A percentile compares a stretch with the other conserved stretches of the same genome.
Evolutionary conservation across 2,329 filamentous ascomycete genomes (phyloP).

Genomic region (Colletotrichum tropicicola): DNA sequence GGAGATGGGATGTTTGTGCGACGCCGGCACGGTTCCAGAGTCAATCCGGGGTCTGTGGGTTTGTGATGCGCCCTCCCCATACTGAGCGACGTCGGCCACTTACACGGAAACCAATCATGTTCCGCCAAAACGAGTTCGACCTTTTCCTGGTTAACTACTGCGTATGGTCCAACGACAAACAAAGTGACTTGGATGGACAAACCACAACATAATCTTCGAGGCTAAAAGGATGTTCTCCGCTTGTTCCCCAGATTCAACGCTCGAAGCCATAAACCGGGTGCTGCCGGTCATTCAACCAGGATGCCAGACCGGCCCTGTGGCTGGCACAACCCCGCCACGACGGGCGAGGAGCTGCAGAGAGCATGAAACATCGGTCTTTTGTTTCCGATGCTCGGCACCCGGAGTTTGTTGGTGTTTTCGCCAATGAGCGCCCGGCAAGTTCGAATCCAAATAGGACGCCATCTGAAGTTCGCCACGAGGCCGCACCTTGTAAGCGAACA

Average conservation of each 20-base stretch:
- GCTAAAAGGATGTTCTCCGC: not conserved
- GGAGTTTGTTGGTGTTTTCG: not conserved
- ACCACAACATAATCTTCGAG: not conserved
- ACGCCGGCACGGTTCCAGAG: conserved; percentile 28
- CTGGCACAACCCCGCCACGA: conserved; percentile 7
- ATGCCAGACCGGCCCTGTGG: not conserved
- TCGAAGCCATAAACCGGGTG: not conserved
- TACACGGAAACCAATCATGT: not conserved
- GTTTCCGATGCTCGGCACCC: conserved; percentile 28
- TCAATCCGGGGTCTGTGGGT: conserved; percentile 25
- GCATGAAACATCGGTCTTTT: conserved; percentile 23
- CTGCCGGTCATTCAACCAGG: not conserved
- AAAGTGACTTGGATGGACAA: not conserved
- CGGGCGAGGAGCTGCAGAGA: not conserved
- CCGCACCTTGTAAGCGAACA: not conserved
- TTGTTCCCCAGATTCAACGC: not conserved
- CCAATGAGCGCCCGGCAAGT: not conserved
- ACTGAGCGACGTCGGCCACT: not conserved
- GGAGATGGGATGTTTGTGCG: conserved; percentile 27
- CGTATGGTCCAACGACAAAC: not conserved
- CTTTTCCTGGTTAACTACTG: not conserved
- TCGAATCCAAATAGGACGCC: conserved; percentile 9
- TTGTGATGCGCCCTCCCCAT: not conserved
- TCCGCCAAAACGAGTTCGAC: not conserved
- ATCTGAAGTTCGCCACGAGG: conserved; percentile 19